phyloP scores from a whole-genome alignment of 805 yeast genomes.

The Komagataella kurtzmanii region DNA sequence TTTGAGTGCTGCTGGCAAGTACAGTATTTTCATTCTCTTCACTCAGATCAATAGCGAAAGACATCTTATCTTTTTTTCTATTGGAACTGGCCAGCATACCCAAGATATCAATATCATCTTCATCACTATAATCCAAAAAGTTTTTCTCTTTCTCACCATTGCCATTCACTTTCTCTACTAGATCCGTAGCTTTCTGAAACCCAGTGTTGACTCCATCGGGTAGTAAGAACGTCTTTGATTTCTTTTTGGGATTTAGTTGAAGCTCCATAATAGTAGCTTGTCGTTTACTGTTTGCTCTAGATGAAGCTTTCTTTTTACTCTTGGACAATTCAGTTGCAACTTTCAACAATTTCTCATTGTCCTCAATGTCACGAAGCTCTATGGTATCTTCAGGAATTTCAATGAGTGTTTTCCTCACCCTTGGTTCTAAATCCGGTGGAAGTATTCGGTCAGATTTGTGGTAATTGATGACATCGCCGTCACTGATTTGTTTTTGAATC shows the following conservation, averaged over 20 bases:
- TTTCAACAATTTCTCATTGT: slow-evolving; percentile 27
- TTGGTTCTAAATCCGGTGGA: slow-evolving; percentile 44
- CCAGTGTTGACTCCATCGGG: slow-evolving; percentile 63
- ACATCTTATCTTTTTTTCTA: neutral
- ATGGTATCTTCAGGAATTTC: slow-evolving; percentile 62
- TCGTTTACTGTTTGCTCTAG: neutral
- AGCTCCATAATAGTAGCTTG: neutral
- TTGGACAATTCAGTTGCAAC: neutral
- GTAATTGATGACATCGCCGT: slow-evolving; percentile 27
- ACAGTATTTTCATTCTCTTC: neutral
- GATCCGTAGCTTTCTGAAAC: slow-evolving; percentile 35
- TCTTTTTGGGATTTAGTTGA: neutral
- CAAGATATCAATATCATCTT: neutral
- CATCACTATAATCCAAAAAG: neutral
- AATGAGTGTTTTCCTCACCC: slow-evolving; percentile 40
- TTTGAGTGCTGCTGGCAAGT: neutral
- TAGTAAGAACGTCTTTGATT: slow-evolving; percentile 45
- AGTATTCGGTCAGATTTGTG: slow-evolving; percentile 50
- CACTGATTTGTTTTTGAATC: slow-evolving; percentile 58
- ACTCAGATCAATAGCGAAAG: neutral
- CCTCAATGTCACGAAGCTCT: slow-evolving; percentile 32
- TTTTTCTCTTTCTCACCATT: neutral
- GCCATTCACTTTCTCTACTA: slow-evolving; percentile 22
- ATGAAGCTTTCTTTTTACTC: neutral
- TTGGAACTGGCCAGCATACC: neutral